Evolutionary conservation across 2,329 filamentous ascomycete species (phyloP), one percentile per base, ranked within the genome.

Genomic region (Xylariaceae sp.): DNA sequence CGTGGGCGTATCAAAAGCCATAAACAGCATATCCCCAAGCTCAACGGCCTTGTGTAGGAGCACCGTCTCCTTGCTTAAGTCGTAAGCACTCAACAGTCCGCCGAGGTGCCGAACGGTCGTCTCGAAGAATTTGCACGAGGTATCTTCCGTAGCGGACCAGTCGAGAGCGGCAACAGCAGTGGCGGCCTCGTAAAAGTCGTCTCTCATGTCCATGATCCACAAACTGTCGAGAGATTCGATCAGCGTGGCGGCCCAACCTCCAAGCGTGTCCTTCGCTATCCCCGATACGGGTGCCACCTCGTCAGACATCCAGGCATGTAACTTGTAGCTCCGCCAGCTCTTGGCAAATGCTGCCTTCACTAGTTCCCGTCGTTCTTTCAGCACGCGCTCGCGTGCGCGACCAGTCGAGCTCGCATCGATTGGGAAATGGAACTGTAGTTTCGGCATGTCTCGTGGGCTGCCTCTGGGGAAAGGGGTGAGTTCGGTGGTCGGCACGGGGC

Each of bases 161-260:
- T 81, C 76, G 52, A 80, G 74, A 26, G 67, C 65, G 7, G 69
- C 68, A 3, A 64, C 62, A 2, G 76, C 76, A 32, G 68, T 66
- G 2, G 78, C 71, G 1, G 77, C 77, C 48, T 72, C 64, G 49
- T 75, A 68, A 45, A 80, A 79, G 47, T 80, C 77, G 1, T 74
- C 69, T 5, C 73, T 68, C 41, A 80, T 55, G 3, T 72, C 76
- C 74, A 80, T 76, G 32, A 80, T 79, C 67, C 72, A 72, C 1
- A 80, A 68, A 26, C 72, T 76, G 60, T 80, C 78, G 32, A 81
- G 68, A 0, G 75, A 66, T 62, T 81, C 78, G 8, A 81, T 74
- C 31, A 81, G 64, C 1, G 77, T 80, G 8, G 77, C 79, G 11
- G 72, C 76, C 70, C 79, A 80, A 29, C 73, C 73, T 4, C 72